phyloP scores from a whole-genome alignment of 179 eudicot species.

The Pouteria campechiana region DNA sequence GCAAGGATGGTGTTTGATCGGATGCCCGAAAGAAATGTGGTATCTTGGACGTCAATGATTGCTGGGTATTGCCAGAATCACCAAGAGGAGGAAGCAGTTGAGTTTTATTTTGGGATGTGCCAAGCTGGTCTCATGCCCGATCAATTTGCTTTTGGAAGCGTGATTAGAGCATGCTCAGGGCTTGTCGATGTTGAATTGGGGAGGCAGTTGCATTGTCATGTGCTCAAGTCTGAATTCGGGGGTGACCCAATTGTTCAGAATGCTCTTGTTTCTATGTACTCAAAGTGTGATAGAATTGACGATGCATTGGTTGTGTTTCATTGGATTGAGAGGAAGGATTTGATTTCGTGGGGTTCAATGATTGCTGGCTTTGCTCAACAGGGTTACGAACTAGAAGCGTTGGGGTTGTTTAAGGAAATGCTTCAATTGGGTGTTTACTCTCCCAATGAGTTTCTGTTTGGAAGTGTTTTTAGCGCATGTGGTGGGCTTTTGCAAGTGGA shows the following conservation, averaged over 20 bases:
- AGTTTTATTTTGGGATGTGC: slow-evolving; percentile 16
- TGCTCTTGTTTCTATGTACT: slow-evolving; percentile 28
- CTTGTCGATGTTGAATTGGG: slow-evolving; percentile 16
- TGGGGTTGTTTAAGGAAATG: slow-evolving; percentile 18
- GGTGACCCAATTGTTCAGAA: slow-evolving; percentile 17
- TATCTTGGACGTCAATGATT: slow-evolving; percentile 30
- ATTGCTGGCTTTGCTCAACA: slow-evolving; percentile 25
- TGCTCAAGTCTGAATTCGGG: slow-evolving; percentile 17
- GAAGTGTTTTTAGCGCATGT: slow-evolving; percentile 28
- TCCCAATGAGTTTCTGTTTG: slow-evolving; percentile 29
- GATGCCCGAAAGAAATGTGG: slow-evolving; percentile 23
- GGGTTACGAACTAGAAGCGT: slow-evolving; percentile 24
- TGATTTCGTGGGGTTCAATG: slow-evolving; percentile 35
- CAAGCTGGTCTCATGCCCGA: slow-evolving; percentile 14
- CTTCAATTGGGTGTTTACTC: slow-evolving; percentile 12
- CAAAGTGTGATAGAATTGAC: slow-evolving; percentile 11
- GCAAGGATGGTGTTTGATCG: slow-evolving; percentile 23
- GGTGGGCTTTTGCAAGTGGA: slow-evolving; percentile 16
- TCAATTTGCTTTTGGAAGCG: slow-evolving; percentile 24
- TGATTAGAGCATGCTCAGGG: slow-evolving; percentile 23
- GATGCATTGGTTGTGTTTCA: slow-evolving; percentile 18
- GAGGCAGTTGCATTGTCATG: slow-evolving; percentile 23
- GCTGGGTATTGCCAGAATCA: slow-evolving; percentile 25
- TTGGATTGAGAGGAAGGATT: slow-evolving; percentile 17
- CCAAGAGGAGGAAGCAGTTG: slow-evolving; percentile 11